phyloP scores from a whole-genome alignment of 257 asterid species.

The Solanum bulbocastanum region DNA sequence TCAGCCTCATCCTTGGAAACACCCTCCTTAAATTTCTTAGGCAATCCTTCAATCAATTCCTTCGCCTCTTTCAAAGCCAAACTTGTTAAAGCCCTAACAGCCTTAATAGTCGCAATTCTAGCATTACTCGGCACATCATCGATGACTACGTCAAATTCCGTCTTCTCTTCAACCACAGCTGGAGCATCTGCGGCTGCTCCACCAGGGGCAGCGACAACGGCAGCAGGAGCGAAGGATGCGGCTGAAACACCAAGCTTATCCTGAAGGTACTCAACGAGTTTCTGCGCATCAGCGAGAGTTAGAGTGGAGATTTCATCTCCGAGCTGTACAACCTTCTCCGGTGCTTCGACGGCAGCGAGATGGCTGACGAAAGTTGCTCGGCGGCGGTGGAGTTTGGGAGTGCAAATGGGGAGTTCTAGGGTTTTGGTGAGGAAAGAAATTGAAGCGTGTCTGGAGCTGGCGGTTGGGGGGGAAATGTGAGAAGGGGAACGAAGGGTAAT shows the following conservation, averaged over 20 bases:
- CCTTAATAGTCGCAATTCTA: slow-evolving; percentile 74
- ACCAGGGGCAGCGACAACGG: slow-evolving; percentile 31
- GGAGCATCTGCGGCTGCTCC: slow-evolving; percentile 33
- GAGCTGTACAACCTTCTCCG: slow-evolving; percentile 68
- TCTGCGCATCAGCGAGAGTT: slow-evolving; percentile 87
- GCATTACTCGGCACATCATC: slow-evolving; percentile 80
- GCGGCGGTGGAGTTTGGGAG: slow-evolving; percentile 26
- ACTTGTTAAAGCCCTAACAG: slow-evolving; percentile 77
- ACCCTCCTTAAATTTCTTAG: slow-evolving; percentile 87
- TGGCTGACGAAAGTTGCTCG: slow-evolving; percentile 43
- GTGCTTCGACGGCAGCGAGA: slow-evolving; percentile 71
- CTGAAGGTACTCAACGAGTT: slow-evolving; percentile 90
- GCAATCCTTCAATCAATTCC: slow-evolving; percentile 86
- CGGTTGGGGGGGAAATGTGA: slow-evolving; percentile 10
- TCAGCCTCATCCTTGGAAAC: slow-evolving; percentile 81
- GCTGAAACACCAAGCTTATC: slow-evolving; percentile 95
- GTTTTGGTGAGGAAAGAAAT: slow-evolving; percentile 24
- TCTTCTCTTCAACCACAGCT: slow-evolving; percentile 80
- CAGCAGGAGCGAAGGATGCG: slow-evolving; percentile 77
- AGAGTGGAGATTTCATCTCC: slow-evolving; percentile 78
- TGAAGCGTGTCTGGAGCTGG: slow-evolving; percentile 11
- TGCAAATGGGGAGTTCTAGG: slow-evolving; percentile 24
- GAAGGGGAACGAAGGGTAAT: slow-evolving; percentile 33
- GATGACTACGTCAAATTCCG: slow-evolving; percentile 79
- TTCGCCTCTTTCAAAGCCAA: slow-evolving; percentile 85